Base-by-base conservation (phyloP, 768 basidiomycete genomes). In the Leccinellum rugosiceps region DNA sequence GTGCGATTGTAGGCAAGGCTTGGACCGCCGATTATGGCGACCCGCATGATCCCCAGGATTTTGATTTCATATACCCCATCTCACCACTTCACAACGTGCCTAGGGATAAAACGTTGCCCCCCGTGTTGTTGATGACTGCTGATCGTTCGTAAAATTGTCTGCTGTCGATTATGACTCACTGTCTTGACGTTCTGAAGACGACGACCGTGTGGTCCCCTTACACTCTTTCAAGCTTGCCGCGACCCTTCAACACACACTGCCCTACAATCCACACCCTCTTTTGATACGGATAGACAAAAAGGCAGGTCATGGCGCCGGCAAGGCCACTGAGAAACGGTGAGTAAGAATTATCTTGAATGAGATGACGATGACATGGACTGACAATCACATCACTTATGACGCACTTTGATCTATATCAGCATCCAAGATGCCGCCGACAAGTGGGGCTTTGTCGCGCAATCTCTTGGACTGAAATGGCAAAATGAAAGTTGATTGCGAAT, bases 171-270 rank as follows among this genome's bases (percentile, higher is more conserved):
- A 28, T 52, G 45, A 50, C 60, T 64, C 21, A 64, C 31, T 21
- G 19, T n/a, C 30, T 23, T 26, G 28, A 28, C 48, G 46, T 41
- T 38, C 21, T 31, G 13, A 63, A 90, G 89, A 90, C 60, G 91
- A 92, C 62, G 89, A 91, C 64, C 86, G 91, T 32, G 91, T 93
- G n/a, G 90, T 92, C 5, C 89, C 90, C 1, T 75, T 90, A 68
- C 92, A 92, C 72, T 89, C 90, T 9, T 92, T 89, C 81, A 94
- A 94, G 72, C 78, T 84, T 51, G 85, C 86, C 0, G 92, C 92
- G 15, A 83, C 84, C n/a, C 75, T 92, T 35, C 91, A 94, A 67
- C 73, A 92, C 66, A 74, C 71, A 2, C 72, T 83, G 1, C 78
- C 87, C 1, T 63, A 83, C 47, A 93, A 92, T 68, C 81, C 83